Evolutionary conservation across 164 flowering plant genomes (phyloP), one percentile per base, ranked within the genome.

Genomic region (Piper longum): DNA sequence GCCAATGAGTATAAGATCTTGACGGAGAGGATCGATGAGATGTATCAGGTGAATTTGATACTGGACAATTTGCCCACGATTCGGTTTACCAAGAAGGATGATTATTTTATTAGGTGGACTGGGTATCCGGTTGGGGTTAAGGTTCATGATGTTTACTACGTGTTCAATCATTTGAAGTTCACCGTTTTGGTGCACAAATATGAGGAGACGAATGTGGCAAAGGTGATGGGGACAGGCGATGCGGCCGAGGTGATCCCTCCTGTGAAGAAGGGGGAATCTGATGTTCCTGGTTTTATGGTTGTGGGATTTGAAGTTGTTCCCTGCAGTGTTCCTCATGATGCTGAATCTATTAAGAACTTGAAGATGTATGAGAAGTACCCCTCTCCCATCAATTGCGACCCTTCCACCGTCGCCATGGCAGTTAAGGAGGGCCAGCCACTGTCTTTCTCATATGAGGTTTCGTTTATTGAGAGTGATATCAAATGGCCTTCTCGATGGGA

Each of bases 401-500:
- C 89, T 0, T 59, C 77, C 3, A 74, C 79, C 19, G 88, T 86
- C 16, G 69, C 77, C 39, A 82, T 81, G 85, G 75, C 80, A 14
- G 68, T 85, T 17, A 86, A 82, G 77, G 84, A 84, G 72, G 80
- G 78, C 4, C 81, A 86, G 72, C 85, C 92, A 0, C 40, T 86
- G 44, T 74, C 75, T 8, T 88, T 88, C 67, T 70, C 82, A 5
- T 88, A 88, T 66, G 96, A 88, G 73, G 90, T 88, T 19, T 17
- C 72, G 3, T 88, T 88, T 66, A 86, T 73, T 64, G 78, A 74
- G 74, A 84, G 92, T 64, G 92, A 88, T 65, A 88, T 86, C 72
- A 88, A 83, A 75, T 86, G 96, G 92, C 96, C 96, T 2, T 88
- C 92, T 1, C 74, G 96, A 59, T 88, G 96, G 96, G 96, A 88